phyloP scores from a whole-genome alignment of 148 eudicot genomes.

The Amaranthus cruentus region DNA sequence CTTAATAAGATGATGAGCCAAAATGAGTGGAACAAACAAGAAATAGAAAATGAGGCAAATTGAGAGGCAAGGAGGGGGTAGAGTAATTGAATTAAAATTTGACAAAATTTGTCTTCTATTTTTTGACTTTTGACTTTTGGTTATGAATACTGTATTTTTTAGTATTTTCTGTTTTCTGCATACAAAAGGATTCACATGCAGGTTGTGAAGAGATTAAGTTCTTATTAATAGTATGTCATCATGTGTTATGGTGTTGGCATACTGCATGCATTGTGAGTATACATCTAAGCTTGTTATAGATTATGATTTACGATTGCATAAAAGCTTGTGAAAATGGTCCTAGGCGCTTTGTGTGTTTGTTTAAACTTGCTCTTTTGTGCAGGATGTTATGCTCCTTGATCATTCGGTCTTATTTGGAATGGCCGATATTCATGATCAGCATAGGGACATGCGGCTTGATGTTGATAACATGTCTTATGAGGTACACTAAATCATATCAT shows the following conservation, averaged over 20 bases:
- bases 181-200: neutral
- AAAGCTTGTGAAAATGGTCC: neutral
- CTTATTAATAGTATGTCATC: neutral
- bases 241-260: neutral
- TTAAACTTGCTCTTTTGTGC: neutral
- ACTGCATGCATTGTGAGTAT: neutral
- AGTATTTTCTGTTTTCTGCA: neutral
- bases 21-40: too few species aligned
- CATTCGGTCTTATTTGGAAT: constrained; percentile 67
- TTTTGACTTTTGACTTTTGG: too few species aligned
- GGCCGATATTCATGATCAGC: constrained; percentile 80
- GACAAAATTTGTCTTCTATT: too few species aligned
- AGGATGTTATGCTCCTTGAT: constrained; percentile 94
- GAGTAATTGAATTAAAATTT: too few species aligned
- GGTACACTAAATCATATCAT: constrained; percentile 30
- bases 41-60: too few species aligned
- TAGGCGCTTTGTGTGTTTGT: neutral
- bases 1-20: too few species aligned
- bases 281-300: neutral
- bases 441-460: constrained; percentile 94
- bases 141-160: neutral
- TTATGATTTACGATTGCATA: neutral
- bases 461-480: constrained; percentile 99
- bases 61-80: too few species aligned
- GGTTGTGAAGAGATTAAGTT: neutral